Percentiles rank a stretch among this genome's conserved stretches.
Evolutionary conservation across 176 grass and related monocot species (phyloP).

Genomic region (Cenchrus purpureus): DNA sequence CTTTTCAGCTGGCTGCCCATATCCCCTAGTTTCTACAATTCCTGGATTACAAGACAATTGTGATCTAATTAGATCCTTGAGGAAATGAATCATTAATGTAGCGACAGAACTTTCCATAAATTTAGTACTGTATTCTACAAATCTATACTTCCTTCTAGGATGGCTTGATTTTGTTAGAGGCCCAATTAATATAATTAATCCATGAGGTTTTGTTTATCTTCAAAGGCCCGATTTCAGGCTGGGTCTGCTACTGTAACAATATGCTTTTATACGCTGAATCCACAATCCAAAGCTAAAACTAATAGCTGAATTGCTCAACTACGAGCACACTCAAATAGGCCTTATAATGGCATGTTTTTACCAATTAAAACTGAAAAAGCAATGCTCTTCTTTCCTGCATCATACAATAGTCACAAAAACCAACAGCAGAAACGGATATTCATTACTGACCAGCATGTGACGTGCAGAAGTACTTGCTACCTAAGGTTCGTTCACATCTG

Average conservation of each 20-base stretch:
- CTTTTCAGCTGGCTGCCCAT: neutral
- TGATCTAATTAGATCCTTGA: conserved; percentile 10
- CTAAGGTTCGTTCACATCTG: conserved; percentile 65
- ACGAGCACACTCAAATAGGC: neutral
- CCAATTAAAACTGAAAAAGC: neutral
- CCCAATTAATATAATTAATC: neutral
- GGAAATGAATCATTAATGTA: neutral
- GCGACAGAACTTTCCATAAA: neutral
- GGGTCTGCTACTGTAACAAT: too few relatives aligned
- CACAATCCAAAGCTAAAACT: neutral
- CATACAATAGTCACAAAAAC: conserved; percentile 6
- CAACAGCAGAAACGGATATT: neutral
- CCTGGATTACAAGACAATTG: conserved; percentile 30
- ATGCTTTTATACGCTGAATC: neutral
- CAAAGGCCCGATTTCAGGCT: too few relatives aligned
- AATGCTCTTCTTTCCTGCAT: neutral
- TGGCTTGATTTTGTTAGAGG: neutral
- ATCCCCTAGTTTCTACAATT: neutral
- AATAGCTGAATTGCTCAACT: neutral
- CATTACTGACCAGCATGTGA: conserved; percentile 42
- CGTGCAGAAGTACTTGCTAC: conserved; percentile 32
- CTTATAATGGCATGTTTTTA: neutral
- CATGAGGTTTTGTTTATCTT: neutral
- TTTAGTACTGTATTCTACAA: neutral
- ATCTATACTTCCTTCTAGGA: neutral